phyloP scores from a whole-genome alignment of 2,329 filamentous ascomycete species.

The Drechslerella dactyloides region DNA sequence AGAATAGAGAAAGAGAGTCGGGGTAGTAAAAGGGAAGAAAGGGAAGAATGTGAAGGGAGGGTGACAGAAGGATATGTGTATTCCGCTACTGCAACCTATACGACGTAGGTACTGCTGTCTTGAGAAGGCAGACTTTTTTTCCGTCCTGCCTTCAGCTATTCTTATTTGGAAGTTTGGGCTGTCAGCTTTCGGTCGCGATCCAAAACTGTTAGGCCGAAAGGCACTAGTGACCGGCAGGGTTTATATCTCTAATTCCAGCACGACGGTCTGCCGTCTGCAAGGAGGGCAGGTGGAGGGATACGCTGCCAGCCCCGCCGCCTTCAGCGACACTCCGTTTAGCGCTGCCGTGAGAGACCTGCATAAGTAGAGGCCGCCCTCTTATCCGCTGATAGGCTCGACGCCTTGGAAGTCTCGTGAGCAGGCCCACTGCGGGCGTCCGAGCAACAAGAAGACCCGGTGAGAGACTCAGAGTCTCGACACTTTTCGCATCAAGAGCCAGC shows the following conservation, averaged over 20 bases:
- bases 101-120: constrained; percentile 39
- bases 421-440: not conserved
- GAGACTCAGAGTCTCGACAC: not conserved
- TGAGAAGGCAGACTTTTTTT: constrained; percentile 33
- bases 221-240: constrained; percentile 39
- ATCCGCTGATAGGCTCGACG: not conserved
- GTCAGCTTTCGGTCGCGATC: constrained; percentile 48
- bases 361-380: constrained; percentile 2
- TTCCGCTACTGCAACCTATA: constrained; percentile 29
- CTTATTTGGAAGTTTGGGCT: constrained; percentile 42
- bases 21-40: constrained; percentile 16
- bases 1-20: constrained; percentile 7
- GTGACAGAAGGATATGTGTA: constrained; percentile 9
- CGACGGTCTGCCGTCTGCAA: constrained; percentile 28
- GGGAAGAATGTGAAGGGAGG: constrained; percentile 7
- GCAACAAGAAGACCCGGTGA: not conserved
- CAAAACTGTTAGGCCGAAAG: constrained; percentile 31
- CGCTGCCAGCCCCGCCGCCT: constrained; percentile 29
- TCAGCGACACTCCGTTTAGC: constrained; percentile 19
- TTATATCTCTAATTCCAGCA: constrained; percentile 40
- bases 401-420: constrained; percentile 3
- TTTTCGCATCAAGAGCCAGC: not conserved
- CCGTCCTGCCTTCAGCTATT: constrained; percentile 35
- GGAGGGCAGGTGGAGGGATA: constrained; percentile 24
- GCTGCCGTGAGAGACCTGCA: constrained; percentile 36